Evolutionary conservation across 202 grass and related monocot species (phyloP).

Genomic region (Carex arenaria): DNA sequence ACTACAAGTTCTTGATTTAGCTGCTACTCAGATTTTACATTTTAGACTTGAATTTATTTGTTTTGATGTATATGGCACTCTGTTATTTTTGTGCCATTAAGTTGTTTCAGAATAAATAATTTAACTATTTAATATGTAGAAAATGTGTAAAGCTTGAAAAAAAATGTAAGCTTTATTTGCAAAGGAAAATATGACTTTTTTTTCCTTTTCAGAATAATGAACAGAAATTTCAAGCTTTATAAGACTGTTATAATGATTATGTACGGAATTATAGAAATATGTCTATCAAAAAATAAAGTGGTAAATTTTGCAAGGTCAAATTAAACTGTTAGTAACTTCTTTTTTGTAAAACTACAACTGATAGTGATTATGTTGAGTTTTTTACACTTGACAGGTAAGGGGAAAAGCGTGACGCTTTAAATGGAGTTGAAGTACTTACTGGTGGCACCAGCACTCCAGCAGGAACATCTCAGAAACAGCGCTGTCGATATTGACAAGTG

Average conservation of each 20-base stretch:
- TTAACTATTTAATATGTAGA: no score
- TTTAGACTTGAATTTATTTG: neutral
- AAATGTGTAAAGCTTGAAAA: neutral
- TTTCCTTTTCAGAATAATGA: no score
- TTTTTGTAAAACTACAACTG: neutral
- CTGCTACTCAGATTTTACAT: neutral
- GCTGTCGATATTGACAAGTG: neutral
- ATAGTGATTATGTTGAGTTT: neutral
- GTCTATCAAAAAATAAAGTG: neutral
- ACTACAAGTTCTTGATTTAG: neutral
- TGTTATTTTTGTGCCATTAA: neutral
- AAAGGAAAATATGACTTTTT: no score
- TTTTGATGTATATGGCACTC: neutral
- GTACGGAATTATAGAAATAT: neutral
- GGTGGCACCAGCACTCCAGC: neutral
- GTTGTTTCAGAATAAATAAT: no score
- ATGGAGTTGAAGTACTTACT: neutral
- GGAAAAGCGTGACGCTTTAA: conserved; percentile 22
- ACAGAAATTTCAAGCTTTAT: neutral
- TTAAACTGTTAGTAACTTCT: neutral
- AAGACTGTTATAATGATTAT: neutral
- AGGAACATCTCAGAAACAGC: conserved; percentile 17
- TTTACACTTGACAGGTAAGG: neutral
- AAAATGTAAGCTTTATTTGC: neutral
- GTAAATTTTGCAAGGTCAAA: neutral